Evolutionary conservation across 164 flowering plant genomes (phyloP).

Genomic region (Magnolia sinica): DNA sequence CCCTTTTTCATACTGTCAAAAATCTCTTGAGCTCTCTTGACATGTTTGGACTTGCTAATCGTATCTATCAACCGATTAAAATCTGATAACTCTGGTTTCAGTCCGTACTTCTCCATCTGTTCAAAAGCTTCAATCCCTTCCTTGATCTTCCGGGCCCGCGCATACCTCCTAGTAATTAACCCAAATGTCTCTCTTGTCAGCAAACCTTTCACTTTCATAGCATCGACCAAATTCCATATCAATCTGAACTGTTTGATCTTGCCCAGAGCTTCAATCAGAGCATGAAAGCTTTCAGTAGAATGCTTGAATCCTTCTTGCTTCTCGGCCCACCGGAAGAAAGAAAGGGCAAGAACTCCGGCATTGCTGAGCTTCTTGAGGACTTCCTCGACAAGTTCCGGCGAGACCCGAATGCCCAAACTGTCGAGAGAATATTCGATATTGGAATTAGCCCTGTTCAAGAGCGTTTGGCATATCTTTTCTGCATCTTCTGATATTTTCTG

Average conservation of each 20-base stretch:
- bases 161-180: constrained; percentile 59
- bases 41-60: constrained; percentile 57
- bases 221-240: constrained; percentile 53
- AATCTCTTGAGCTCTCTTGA: constrained; percentile 53
- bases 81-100: constrained; percentile 51
- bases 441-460: constrained; percentile 27
- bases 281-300: constrained; percentile 54
- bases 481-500: constrained; percentile 22
- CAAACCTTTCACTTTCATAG: constrained; percentile 51
- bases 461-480: constrained; percentile 44
- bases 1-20: constrained; percentile 60
- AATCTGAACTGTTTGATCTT: constrained; percentile 75
- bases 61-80: constrained; percentile 63
- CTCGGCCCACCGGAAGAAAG: constrained; percentile 37
- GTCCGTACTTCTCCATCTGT: constrained; percentile 66
- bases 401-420: constrained; percentile 26
- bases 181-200: constrained; percentile 60
- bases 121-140: constrained; percentile 67
- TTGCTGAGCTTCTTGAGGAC: constrained; percentile 50
- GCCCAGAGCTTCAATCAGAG: constrained; percentile 68
- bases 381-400: constrained; percentile 47
- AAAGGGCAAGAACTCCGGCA: constrained; percentile 21
- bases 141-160: constrained; percentile 59
- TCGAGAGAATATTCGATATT: constrained; percentile 33
- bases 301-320: constrained; percentile 47